phyloP scores from a whole-genome alignment of 108 stramenopile genomes.

The Cyclostephanos invisitatus region DNA sequence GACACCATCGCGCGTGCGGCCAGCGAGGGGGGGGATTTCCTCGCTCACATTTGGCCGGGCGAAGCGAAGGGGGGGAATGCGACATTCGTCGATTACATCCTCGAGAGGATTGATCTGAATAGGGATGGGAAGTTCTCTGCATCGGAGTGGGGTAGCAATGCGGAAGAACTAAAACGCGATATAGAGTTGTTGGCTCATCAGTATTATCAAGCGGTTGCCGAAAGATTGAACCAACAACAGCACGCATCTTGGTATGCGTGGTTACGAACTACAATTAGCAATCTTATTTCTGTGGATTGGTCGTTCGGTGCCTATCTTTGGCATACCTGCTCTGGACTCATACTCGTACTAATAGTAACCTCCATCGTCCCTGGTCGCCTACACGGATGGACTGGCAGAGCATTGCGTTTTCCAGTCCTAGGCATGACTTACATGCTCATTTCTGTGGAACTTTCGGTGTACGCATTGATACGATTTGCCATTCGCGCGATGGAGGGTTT shows the following conservation, averaged over 20 bases:
- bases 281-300: slow-evolving; percentile 68
- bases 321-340: slow-evolving; percentile 69
- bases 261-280: slow-evolving; percentile 45
- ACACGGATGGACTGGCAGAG: slow-evolving; percentile 64
- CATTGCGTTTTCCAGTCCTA: slow-evolving; percentile 82
- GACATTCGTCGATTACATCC: slow-evolving; percentile 25
- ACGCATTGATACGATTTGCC: slow-evolving; percentile 65
- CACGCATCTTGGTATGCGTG: slow-evolving; percentile 39
- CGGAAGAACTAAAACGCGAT: slow-evolving; percentile 29
- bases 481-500: slow-evolving; percentile 66
- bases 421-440: slow-evolving; percentile 73
- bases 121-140: slow-evolving; percentile 10
- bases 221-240: slow-evolving; percentile 20
- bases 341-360: slow-evolving; percentile 50
- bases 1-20: slow-evolving; percentile 28
- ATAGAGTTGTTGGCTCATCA: slow-evolving; percentile 29
- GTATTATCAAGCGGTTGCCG: slow-evolving; percentile 29
- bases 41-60: slow-evolving; percentile 21
- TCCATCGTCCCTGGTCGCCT: slow-evolving; percentile 74
- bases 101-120: slow-evolving; percentile 20
- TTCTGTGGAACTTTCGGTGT: slow-evolving; percentile 68
- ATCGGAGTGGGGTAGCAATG: slow-evolving; percentile 23
- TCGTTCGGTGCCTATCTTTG: slow-evolving; percentile 70
- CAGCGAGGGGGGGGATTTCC: slow-evolving; percentile 39
- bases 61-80: slow-evolving; percentile 40